Percentiles rank a stretch among this genome's conserved stretches.
These are phyloP conservation scores for Neoconidiobolus thromboides DNA, from an alignment of 371 early-diverging fungal species.

Conservation along the genomic window DNA sequence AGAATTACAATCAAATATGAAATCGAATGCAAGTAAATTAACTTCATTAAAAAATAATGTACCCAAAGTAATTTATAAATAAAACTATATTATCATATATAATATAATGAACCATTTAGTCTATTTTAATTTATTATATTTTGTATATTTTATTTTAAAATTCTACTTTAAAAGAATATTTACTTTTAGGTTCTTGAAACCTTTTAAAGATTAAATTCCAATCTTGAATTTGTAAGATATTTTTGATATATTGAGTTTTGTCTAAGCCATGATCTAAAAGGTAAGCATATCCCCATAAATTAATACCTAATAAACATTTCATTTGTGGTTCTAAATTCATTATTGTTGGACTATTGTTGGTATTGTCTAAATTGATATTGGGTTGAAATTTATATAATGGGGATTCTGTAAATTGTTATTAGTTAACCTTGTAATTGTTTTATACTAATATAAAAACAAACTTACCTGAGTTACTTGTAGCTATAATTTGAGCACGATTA, in stretches of 20 bases:
- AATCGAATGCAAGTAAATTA: not conserved
- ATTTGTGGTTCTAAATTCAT: not conserved
- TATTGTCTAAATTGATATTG: not conserved
- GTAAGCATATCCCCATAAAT: constrained; percentile 5
- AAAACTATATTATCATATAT: not conserved
- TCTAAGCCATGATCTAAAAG: constrained; percentile 5
- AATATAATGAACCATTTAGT: not conserved
- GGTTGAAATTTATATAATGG: constrained; percentile 1
- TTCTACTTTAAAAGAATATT: not conserved
- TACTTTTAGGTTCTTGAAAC: not conserved
- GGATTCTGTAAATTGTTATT: not conserved
- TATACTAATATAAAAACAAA: not conserved
- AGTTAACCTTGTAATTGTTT: not conserved
- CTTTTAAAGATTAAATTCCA: not conserved
- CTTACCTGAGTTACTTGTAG: constrained; percentile 1
- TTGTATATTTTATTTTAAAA: not conserved
- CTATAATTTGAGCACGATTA: not conserved
- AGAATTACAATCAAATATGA: no score
- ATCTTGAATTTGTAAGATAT: not conserved
- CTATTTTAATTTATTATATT: not conserved
- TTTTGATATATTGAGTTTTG: not conserved
- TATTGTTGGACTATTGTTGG: not conserved
- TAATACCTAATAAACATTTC: not conserved
- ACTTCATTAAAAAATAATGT: not conserved
- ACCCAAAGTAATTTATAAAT: not conserved